phyloP scores from a whole-genome alignment of 2,329 filamentous ascomycete genomes.

The Magnaporthiopsis incrustans region DNA sequence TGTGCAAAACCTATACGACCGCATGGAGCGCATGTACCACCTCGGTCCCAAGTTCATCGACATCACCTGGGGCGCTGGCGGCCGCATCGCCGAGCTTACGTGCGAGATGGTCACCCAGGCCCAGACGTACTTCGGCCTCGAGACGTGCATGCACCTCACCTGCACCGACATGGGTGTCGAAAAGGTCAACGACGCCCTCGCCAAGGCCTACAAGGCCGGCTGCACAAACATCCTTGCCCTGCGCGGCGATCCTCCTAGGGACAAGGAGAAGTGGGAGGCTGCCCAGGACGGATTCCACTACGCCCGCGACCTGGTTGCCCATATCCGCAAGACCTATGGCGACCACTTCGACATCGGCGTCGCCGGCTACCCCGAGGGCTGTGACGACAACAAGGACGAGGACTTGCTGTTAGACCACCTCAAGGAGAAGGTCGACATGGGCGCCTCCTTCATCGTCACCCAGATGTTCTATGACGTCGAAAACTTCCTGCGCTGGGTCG shows the following conservation, averaged over 20 bases:
- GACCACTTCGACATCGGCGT: conserved; percentile 97
- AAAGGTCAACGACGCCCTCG: conserved; percentile 82
- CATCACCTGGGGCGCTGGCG: conserved; percentile 96
- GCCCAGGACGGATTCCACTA: conserved; percentile 83
- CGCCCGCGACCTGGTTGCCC: conserved; percentile 73
- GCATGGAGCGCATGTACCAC: conserved; percentile 98
- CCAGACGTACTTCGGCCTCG: conserved; percentile 88
- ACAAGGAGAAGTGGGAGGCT: conserved; percentile 88
- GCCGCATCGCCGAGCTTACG: conserved; percentile 81
- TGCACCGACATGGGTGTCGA: conserved; percentile 96
- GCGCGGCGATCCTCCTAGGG: conserved; percentile 85
- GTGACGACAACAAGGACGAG: conserved; percentile 84
- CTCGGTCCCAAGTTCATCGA: conserved; percentile 94
- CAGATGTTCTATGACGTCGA: conserved; percentile 99
- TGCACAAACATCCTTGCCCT: conserved; percentile 97
- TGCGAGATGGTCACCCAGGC: conserved; percentile 97
- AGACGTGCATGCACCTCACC: conserved; percentile 98
- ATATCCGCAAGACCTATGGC: conserved; percentile 71
- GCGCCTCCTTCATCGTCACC: conserved; percentile 88
- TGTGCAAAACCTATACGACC: conserved; percentile 98
- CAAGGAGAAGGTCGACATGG: conserved; percentile 95
- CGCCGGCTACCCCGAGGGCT: conserved; percentile 92
- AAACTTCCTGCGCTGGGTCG: conserved; percentile 86
- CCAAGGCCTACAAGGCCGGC: conserved; percentile 83
- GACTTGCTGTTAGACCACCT: conserved; percentile 82